A percentile compares a stretch with the other conserved stretches of the same genome.
phyloP scores from a whole-genome alignment of 1,139 yeast genomes.

The Sugiyamaella pinicola region DNA sequence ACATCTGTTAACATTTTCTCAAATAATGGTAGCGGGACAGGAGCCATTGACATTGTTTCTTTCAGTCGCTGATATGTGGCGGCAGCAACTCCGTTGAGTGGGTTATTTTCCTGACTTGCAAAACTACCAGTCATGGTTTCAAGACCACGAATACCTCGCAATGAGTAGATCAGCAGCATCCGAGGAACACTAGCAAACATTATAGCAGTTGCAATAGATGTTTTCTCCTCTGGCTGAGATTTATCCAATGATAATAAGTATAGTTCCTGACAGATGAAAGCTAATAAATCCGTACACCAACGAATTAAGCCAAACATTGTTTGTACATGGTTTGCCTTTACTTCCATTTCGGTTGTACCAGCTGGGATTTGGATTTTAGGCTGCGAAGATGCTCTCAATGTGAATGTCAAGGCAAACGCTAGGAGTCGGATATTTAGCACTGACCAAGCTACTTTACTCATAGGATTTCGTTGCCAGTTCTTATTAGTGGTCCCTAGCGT shows the following conservation, averaged over 20 bases:
- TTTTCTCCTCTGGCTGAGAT: conserved; percentile 22
- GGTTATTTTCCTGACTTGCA: conserved; percentile 42
- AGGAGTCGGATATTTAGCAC: conserved; percentile 69
- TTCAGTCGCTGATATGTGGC: conserved; percentile 45
- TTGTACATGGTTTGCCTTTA: conserved; percentile 58
- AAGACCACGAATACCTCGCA: conserved; percentile 68
- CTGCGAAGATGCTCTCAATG: conserved; percentile 50
- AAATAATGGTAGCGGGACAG: conserved; percentile 60
- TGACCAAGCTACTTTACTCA: conserved; percentile 66
- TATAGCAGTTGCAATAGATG: conserved; percentile 39
- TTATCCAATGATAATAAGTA: conserved; percentile 35
- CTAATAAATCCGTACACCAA: conserved; percentile 75
- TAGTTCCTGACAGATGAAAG: conserved; percentile 68
- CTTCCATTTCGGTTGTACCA: conserved; percentile 51
- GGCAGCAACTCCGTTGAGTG: conserved; percentile 32
- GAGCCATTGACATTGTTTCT: conserved; percentile 55
- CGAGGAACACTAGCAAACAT: conserved; percentile 69
- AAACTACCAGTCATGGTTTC: conserved; percentile 51
- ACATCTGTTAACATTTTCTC: conserved; percentile 64
- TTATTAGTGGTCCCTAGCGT: conserved; percentile 58
- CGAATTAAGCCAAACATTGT: conserved; percentile 71
- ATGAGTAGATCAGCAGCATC: conserved; percentile 65
- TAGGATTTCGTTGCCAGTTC: conserved; percentile 51
- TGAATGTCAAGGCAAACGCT: conserved; percentile 74
- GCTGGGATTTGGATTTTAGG: conserved; percentile 27